Base-by-base conservation (phyloP, 345 rosid species). In the Acer negundo region DNA sequence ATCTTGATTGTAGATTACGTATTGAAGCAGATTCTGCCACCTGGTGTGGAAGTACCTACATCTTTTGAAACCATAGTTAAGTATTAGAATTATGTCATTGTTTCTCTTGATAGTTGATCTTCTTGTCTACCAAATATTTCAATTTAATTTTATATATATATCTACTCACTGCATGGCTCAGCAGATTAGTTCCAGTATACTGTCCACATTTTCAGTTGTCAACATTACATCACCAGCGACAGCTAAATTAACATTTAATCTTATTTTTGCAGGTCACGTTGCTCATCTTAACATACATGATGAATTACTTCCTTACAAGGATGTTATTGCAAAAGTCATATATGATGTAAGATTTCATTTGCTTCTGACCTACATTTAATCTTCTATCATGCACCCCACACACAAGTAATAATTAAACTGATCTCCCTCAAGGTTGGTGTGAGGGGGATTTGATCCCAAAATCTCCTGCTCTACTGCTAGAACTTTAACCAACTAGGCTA, bases 221-320 rank as follows among this genome's bases (percentile, higher is more conserved):
- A 10, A 35, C 59, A 31, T 46, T 49, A 55, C 62, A 73, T 70
- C 56, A 17, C 59, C 58, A 22, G 31, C 73, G 77, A 70, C 62
- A 24, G 75, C 75, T 38, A 6, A 28, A 72, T 81, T 82, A 71
- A 74, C 75, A 61, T 63, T 74, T 77, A 49, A 47, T 74, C 73
- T 40, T 75, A 49, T 22, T 62, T 55, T 66, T 90, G 85, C 98
- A 95, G 99, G 99, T 79, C 99, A 93, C 59, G 77, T 93, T 77
- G 99, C 99, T 51, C 99, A 95, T 84, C 84, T 95, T 72, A 95
- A 95, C 84, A 85, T 95, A 68, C 97, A 91, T n/a, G 93, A 91
- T 55, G 95, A 92, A 78, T 84, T 93, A 46, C 92, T 92, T 76
- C 88, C 94, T 12, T 93, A 88, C 86, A 93, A 92, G 89, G 90